These are phyloP conservation scores for Stephanodiscus triporus DNA, from an alignment of 108 stramenopile genomes.

Conservation along the genomic window DNA sequence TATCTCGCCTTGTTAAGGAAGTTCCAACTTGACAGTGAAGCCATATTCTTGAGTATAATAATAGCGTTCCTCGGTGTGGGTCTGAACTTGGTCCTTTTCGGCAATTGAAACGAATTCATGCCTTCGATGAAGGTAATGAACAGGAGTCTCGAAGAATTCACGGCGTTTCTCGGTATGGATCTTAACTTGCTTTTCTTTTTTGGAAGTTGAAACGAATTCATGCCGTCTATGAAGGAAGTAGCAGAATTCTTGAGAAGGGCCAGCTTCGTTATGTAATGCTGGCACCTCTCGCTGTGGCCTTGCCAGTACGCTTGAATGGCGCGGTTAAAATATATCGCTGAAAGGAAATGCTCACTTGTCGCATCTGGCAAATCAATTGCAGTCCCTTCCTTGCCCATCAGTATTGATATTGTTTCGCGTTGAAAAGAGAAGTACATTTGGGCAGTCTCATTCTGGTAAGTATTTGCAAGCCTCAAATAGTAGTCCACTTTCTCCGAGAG, in stretches of 20 bases:
- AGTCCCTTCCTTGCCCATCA: slow-evolving; percentile 24
- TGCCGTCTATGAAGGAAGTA: too few species aligned
- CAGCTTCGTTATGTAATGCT: slow-evolving; percentile 6
- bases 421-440: not conserved
- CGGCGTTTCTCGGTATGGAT: too few species aligned
- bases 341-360: too few species aligned
- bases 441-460: not conserved
- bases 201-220: too few species aligned
- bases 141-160: too few species aligned
- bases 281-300: slow-evolving; percentile 25
- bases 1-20: not conserved
- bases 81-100: too few species aligned
- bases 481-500: slow-evolving; percentile 19
- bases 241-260: too few species aligned
- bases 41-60: too few species aligned
- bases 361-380: too few species aligned
- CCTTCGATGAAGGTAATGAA: not conserved
- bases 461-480: slow-evolving; percentile 17
- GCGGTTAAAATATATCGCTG: slow-evolving; percentile 8
- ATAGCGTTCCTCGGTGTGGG: too few species aligned
- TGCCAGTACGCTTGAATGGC: slow-evolving; percentile 23
- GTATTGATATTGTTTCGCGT: slow-evolving; percentile 16
- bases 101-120: not conserved
- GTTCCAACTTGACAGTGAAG: too few species aligned
- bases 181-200: too few species aligned